Conservation (phyloP, 1,284 basidiomycete species). For the Megacollybia platyphylla region DNA sequence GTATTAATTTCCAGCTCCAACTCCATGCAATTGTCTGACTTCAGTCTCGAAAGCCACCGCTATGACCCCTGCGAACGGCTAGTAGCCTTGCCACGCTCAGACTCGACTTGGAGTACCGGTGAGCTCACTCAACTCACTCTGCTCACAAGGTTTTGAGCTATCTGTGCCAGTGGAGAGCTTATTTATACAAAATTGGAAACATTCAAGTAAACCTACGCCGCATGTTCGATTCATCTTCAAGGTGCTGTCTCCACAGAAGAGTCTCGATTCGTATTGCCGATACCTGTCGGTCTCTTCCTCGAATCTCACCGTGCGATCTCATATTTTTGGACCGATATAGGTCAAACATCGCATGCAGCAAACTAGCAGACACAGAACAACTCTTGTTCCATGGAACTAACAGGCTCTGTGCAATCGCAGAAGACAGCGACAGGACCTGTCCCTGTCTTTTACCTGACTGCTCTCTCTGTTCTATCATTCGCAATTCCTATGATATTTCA, state of each 20-base stretch:
- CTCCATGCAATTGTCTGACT: too few relatives aligned
- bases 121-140: too few relatives aligned
- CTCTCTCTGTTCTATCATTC: slow-evolving; percentile 37
- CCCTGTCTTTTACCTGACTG: slow-evolving; percentile 36
- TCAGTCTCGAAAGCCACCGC: slow-evolving; percentile 3
- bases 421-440: slow-evolving; percentile 25
- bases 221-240: slow-evolving; percentile 39
- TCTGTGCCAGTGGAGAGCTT: slow-evolving; percentile 27
- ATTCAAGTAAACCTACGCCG: slow-evolving; percentile 37
- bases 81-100: slow-evolving; percentile 9
- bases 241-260: slow-evolving; percentile 30
- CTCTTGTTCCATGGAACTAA: slow-evolving; percentile 52
- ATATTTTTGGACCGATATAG: slow-evolving; percentile 9
- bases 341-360: slow-evolving; percentile 12
- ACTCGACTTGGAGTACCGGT: background rate
- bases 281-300: slow-evolving; percentile 27
- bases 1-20: too few relatives aligned
- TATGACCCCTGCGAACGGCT: slow-evolving; percentile 2
- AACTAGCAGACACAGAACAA: slow-evolving; percentile 31
- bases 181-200: slow-evolving; percentile 44
- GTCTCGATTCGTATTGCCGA: slow-evolving; percentile 29
- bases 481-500: slow-evolving; percentile 38
- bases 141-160: too few relatives aligned
- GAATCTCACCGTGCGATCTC: background rate
- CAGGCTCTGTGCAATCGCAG: slow-evolving; percentile 38